A percentile compares a stretch with the other conserved stretches of the same genome.
phyloP scores from a whole-genome alignment of 495 filamentous ascomycete species.

The Trichoderma gamsii region DNA sequence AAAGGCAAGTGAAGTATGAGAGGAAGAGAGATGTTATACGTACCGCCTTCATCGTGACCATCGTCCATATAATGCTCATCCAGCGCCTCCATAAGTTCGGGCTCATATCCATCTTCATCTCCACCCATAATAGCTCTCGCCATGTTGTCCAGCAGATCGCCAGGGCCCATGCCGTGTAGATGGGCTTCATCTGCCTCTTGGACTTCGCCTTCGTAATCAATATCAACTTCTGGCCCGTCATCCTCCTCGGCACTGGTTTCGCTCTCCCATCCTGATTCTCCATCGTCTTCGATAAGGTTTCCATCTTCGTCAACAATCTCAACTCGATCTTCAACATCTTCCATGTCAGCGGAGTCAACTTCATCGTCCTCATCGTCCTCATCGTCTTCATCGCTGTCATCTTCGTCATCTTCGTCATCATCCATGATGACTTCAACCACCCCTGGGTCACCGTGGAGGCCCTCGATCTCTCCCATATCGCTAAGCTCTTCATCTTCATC shows the following conservation, averaged over 20 bases:
- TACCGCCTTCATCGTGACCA: conserved; percentile 56
- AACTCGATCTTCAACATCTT: conserved; percentile 46
- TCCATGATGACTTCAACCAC: conserved; percentile 82
- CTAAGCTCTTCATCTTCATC: conserved; percentile 78
- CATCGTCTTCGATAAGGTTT: conserved; percentile 47
- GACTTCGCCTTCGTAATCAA: conserved; percentile 42
- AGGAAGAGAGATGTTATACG: conserved; percentile 24
- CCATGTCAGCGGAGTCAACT: conserved; percentile 44
- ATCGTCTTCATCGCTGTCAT: conserved; percentile 55
- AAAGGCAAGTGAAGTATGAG: background rate
- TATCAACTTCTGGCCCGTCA: conserved; percentile 45
- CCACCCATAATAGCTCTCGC: conserved; percentile 58
- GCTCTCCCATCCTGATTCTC: conserved; percentile 46
- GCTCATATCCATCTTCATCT: conserved; percentile 48
- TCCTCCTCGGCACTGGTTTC: conserved; percentile 52
- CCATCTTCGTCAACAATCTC: conserved; percentile 54
- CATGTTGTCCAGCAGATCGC: conserved; percentile 46
- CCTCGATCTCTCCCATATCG: conserved; percentile 81
- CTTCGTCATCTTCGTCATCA: conserved; percentile 62
- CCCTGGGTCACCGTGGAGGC: conserved; percentile 68
- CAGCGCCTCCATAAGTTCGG: conserved; percentile 44
- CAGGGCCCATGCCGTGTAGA: conserved; percentile 24
- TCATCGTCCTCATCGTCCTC: conserved; percentile 52
- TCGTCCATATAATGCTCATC: conserved; percentile 63
- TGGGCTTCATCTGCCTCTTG: conserved; percentile 39